A percentile compares a stretch with the other conserved stretches of the same genome.
Conservation (phyloP, 164 flowering plant genomes). For the Umbellularia californica region DNA sequence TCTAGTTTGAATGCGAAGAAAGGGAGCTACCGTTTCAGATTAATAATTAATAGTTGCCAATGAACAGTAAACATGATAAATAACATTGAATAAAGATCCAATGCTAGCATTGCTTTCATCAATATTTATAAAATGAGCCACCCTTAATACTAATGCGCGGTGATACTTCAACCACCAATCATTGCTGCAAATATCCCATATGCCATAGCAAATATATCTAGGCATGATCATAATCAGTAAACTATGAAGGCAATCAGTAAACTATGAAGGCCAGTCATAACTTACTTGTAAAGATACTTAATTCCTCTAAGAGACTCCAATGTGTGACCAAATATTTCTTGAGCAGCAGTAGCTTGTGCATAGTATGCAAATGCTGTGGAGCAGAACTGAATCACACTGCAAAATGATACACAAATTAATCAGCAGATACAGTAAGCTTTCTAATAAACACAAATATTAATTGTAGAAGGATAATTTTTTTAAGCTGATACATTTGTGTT, state of each 20-base stretch:
- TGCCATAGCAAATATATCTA: too few relatives aligned
- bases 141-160: background rate
- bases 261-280: constrained; percentile 2
- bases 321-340: constrained; percentile 98
- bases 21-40: background rate
- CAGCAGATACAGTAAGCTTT: background rate
- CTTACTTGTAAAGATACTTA: constrained; percentile 92
- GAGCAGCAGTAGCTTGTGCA: constrained; percentile 98
- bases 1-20: background rate
- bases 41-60: background rate
- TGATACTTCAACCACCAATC: background rate
- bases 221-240: too few relatives aligned
- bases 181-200: background rate
- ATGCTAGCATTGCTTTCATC: background rate
- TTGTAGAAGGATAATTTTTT: background rate
- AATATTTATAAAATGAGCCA: too few relatives aligned
- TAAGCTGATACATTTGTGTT: too few relatives aligned
- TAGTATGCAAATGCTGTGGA: constrained; percentile 93
- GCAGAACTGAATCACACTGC: constrained; percentile 97
- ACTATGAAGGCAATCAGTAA: background rate
- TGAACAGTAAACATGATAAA: background rate
- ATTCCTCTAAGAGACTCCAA: constrained; percentile 93
- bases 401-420: constrained; percentile 14
- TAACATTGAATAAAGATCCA: background rate
- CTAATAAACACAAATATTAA: too few relatives aligned